Evolutionary conservation across 495 filamentous ascomycete species (phyloP).

Genomic region (Hypoxylon fuscum): DNA sequence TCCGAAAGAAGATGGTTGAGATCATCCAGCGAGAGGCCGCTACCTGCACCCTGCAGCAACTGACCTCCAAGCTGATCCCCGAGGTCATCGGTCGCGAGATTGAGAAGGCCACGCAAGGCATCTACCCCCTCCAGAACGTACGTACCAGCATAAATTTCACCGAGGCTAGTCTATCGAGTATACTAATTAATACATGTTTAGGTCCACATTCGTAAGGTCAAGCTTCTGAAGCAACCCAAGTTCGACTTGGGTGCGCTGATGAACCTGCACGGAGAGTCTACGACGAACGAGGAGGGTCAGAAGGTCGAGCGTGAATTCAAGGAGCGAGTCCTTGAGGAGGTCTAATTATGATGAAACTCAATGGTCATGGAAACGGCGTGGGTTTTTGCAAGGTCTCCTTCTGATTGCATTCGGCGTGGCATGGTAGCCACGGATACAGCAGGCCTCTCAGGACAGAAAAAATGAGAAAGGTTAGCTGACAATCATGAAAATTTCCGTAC

Average conservation of each 20-base stretch:
- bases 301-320: conserved; percentile 99
- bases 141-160: conserved; percentile 43
- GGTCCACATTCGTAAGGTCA: conserved; percentile 99
- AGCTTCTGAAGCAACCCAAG: conserved; percentile 97
- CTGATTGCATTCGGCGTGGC: conserved; percentile 67
- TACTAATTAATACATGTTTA: too few species aligned
- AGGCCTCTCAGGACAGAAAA: conserved; percentile 46
- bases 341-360: conserved; percentile 70
- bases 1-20: conserved; percentile 99
- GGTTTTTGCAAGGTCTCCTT: conserved; percentile 65
- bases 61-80: conserved; percentile 97
- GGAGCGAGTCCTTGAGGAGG: conserved; percentile 90
- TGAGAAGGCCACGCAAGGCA: conserved; percentile 98
- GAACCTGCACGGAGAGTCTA: conserved; percentile 94
- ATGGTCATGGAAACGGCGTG: conserved; percentile 57
- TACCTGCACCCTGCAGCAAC: conserved; percentile 90
- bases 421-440: conserved; percentile 59
- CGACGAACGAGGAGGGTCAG: conserved; percentile 94
- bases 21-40: conserved; percentile 96
- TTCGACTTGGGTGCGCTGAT: conserved; percentile 98
- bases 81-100: conserved; percentile 99
- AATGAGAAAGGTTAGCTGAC: conserved; percentile 48
- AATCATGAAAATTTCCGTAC: conserved; percentile 14
- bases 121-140: conserved; percentile 99
- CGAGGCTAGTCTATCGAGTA: conserved; percentile 30